These are phyloP conservation scores for Chlorella sp. DNA, from an alignment of 139 green algal species.

Conservation along the genomic window DNA sequence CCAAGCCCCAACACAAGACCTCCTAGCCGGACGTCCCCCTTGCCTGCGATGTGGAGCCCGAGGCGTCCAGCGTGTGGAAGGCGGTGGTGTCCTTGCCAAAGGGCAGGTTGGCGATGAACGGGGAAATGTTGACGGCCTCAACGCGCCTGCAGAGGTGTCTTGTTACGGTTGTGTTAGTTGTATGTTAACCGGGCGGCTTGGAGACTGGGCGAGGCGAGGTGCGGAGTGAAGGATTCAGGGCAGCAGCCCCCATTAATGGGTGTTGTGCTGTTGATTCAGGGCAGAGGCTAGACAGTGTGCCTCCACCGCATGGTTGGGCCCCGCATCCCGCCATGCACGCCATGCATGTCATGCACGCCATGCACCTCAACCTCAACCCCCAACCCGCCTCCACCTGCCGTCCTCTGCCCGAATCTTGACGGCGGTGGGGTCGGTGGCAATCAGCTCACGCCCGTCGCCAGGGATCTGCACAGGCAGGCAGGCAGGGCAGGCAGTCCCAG, in stretches of 20 bases:
- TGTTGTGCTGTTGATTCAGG: too few species aligned
- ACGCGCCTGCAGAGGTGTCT: slow-evolving; percentile 47
- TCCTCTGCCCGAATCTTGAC: slow-evolving; percentile 81
- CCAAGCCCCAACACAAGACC: too few species aligned
- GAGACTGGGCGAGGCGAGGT: too few species aligned
- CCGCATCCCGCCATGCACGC: neutral
- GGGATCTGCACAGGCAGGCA: slow-evolving; percentile 54
- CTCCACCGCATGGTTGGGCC: too few species aligned
- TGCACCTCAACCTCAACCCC: neutral
- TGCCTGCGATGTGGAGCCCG: slow-evolving; percentile 68
- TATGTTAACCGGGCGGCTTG: too few species aligned
- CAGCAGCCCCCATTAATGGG: too few species aligned
- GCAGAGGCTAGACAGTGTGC: too few species aligned
- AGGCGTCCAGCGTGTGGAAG: slow-evolving; percentile 69
- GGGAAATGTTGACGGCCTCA: slow-evolving; percentile 70
- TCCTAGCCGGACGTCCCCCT: neutral
- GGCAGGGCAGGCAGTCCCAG: neutral
- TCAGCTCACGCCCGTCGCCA: slow-evolving; percentile 74
- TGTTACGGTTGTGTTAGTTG: too few species aligned
- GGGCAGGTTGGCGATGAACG: slow-evolving; percentile 75
- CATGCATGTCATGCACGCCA: too few species aligned
- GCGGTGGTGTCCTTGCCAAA: slow-evolving; percentile 50
- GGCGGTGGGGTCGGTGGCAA: slow-evolving; percentile 54
- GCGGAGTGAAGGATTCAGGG: too few species aligned
- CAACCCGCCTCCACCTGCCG: slow-evolving; percentile 31